A percentile compares a stretch with the other conserved stretches of the same genome.
These are phyloP conservation scores for Neonectria faginata DNA, from an alignment of 2,329 filamentous ascomycete species.

Conservation along the genomic window DNA sequence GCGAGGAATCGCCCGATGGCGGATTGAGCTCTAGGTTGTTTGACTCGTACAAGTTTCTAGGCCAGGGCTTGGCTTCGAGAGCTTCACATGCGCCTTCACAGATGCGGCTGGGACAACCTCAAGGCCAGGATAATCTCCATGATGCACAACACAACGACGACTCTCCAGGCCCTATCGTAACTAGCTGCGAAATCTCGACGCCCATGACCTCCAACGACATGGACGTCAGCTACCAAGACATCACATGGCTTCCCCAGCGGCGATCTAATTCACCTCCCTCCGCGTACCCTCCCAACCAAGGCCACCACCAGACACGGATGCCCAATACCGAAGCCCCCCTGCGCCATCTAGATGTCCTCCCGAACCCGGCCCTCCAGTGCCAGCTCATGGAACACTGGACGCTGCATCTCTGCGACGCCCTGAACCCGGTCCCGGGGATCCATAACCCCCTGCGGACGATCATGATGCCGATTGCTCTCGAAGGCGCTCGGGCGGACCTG, in stretches of 20 bases:
- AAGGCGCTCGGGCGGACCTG: conserved; percentile 38
- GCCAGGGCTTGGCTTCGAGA: conserved; percentile 31
- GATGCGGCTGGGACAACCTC: not conserved
- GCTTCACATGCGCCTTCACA: conserved; percentile 6
- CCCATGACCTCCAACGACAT: conserved; percentile 10
- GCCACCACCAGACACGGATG: not conserved
- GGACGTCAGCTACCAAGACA: conserved; percentile 13
- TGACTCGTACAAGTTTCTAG: conserved; percentile 36
- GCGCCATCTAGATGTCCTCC: conserved; percentile 36
- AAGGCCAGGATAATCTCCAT: not conserved
- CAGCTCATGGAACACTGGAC: conserved; percentile 42
- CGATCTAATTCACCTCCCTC: conserved; percentile 23
- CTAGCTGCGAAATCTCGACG: conserved; percentile 8
- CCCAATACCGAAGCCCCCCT: conserved; percentile 11
- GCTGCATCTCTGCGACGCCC: conserved; percentile 38
- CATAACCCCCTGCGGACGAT: conserved; percentile 39
- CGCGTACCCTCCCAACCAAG: not conserved
- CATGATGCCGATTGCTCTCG: conserved; percentile 43
- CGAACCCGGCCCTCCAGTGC: conserved; percentile 37
- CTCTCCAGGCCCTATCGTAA: not conserved
- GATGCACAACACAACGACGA: not conserved
- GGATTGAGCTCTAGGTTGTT: conserved; percentile 34
- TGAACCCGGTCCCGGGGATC: conserved; percentile 39
- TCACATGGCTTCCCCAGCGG: conserved; percentile 23
- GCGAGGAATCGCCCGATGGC: conserved; percentile 19